A percentile compares a stretch with the other conserved stretches of the same genome.
These are phyloP conservation scores for Asterionellopsis glacialis DNA, from an alignment of 108 stramenopile genomes.

Conservation along the genomic window DNA sequence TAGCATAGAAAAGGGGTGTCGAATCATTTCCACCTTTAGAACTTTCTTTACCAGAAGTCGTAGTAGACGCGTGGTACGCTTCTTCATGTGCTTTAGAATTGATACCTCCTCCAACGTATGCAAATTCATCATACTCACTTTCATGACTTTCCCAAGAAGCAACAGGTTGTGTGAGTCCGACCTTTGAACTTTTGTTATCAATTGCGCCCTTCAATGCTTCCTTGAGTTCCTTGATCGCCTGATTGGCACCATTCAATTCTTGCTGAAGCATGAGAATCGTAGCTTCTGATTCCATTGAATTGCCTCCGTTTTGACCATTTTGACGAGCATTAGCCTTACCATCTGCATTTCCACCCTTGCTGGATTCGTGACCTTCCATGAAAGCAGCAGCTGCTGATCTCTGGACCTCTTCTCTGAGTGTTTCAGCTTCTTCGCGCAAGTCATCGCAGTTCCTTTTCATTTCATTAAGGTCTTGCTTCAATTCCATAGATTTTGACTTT, in stretches of 20 bases:
- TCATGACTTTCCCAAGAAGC: no score
- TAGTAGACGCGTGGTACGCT: not conserved
- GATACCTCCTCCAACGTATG: not conserved
- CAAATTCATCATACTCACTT: conserved; percentile 1
- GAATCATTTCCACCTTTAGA: conserved; percentile 11
- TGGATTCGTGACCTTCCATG: conserved; percentile 21
- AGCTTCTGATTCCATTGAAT: conserved; percentile 47
- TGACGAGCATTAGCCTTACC: conserved; percentile 5
- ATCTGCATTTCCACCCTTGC: not conserved
- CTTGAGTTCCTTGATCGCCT: conserved; percentile 75
- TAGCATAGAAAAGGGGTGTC: conserved; percentile 81
- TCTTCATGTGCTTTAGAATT: conserved; percentile 1
- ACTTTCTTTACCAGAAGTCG: conserved; percentile 4
- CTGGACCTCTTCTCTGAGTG: conserved; percentile 25
- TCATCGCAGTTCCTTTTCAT: conserved; percentile 18
- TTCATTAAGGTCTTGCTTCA: conserved; percentile 7
- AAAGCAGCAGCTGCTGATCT: conserved; percentile 12
- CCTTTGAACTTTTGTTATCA: conserved; percentile 3
- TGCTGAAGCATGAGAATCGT: conserved; percentile 79
- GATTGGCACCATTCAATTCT: conserved; percentile 72
- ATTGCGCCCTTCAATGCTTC: conserved; percentile 62
- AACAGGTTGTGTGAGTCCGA: not conserved
- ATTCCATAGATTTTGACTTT: conserved; percentile 17
- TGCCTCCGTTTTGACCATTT: not conserved
- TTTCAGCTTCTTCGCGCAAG: conserved; percentile 36